Evolutionary conservation across 768 basidiomycete species (phyloP).

Genomic region (Pleurotus ostreatus): DNA sequence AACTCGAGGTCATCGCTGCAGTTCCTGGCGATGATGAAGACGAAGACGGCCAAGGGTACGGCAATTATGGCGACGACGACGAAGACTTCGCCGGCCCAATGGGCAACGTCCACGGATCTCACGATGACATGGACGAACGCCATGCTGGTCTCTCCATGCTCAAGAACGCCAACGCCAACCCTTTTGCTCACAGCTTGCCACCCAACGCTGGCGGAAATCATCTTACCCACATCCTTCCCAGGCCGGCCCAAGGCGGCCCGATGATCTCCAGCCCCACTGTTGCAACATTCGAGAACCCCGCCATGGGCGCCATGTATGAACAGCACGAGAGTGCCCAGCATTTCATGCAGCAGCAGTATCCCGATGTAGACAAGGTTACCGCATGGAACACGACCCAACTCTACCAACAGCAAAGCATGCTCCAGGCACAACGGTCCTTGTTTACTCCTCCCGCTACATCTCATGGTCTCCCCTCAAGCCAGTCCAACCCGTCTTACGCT

Average conservation of each 20-base stretch:
- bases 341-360: slow-evolving; percentile 18
- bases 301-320: slow-evolving; percentile 26
- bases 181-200: slow-evolving; percentile 31
- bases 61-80: slow-evolving; percentile 36
- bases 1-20: slow-evolving; percentile 59
- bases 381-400: slow-evolving; percentile 12
- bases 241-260: slow-evolving; percentile 29
- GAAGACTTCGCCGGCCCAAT: slow-evolving; percentile 27
- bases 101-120: slow-evolving; percentile 9
- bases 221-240: slow-evolving; percentile 21
- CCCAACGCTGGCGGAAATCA: slow-evolving; percentile 17
- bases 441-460: slow-evolving; percentile 40
- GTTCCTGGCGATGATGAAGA: slow-evolving; percentile 50
- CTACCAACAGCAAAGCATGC: slow-evolving; percentile 17
- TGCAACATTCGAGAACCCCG: slow-evolving; percentile 51
- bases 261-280: slow-evolving; percentile 38
- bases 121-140: slow-evolving; percentile 29
- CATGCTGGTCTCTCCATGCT: slow-evolving; percentile 19
- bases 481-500: slow-evolving; percentile 7
- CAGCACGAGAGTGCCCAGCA: slow-evolving; percentile 13
- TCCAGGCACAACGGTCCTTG: slow-evolving; percentile 29
- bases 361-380: slow-evolving; percentile 9
- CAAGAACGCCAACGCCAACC: slow-evolving; percentile 28
- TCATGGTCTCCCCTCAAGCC: slow-evolving; percentile 25
- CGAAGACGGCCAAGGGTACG: slow-evolving; percentile 37